Evolutionary conservation across 78 protist genomes (phyloP), one percentile per base, ranked within the genome.

Genomic region (Monosiga brevicollis): DNA sequence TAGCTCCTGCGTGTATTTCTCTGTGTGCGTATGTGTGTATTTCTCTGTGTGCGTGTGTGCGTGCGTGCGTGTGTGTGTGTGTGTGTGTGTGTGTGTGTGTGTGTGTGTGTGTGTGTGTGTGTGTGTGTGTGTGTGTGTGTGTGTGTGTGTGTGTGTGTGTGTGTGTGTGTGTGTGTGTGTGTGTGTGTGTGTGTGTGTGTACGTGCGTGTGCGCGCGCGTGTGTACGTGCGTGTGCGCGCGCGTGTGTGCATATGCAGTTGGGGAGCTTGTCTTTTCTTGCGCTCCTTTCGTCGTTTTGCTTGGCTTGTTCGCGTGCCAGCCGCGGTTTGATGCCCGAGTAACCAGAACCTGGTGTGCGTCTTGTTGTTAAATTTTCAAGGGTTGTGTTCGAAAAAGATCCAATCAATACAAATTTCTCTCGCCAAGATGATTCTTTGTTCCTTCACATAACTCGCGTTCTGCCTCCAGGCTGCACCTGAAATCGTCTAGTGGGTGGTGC

Each of bases 101-200:
- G 39, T 76, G 35, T 76, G 38, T 55, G 54, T 79, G 73, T 79
- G 83, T 79, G 73, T 79, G 83, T 79, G 83, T 79, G 83, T 79
- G 54, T 79, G 83, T 79, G 54, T 79, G 83, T 79, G 54, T 55
- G 83, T 79, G 54, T 55, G 83, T 79, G 29, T 20, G 71, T 79
- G 54, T 29, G 55, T 79, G 2, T 55, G 71, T 79, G 29, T 41
- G 34, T 76, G 42, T 76, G 26, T 76, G 42, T 76, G 55, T 76
- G 42, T 76, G 1, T 76, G 79, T 76, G 42, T 36, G 22, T 20
- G 22, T 72, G 75, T 72, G 42, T 76, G 79, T 76, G 42, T 36
- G 24, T 36, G 40, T 76, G 42, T 76, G 79, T 76, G 42, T 76
- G 42, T 76, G 55, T 76, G 0, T 36, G 24, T 36, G 42, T 76